These are phyloP conservation scores for Picochlorum sp. DNA, from an alignment of 139 green algal genomes.

Conservation along the genomic window DNA sequence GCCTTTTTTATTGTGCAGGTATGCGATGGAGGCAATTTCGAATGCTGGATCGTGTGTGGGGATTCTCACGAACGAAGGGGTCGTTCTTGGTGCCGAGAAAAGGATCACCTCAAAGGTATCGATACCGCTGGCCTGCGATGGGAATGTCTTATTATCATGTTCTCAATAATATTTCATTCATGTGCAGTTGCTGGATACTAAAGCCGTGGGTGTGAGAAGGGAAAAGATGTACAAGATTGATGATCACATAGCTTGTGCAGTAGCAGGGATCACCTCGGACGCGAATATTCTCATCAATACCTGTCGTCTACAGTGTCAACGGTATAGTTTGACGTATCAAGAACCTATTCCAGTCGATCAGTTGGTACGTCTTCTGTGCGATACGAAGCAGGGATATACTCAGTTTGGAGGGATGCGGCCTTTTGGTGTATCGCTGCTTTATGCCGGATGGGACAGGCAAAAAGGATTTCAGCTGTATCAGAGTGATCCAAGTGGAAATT, in stretches of 20 bases:
- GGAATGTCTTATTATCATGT: neutral
- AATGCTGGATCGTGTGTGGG: conserved; percentile 91
- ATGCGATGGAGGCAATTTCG: conserved; percentile 98
- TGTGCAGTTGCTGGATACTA: conserved; percentile 79
- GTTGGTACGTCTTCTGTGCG: conserved; percentile 85
- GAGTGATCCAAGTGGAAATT: conserved; percentile 93
- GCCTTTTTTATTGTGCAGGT: conserved; percentile 42
- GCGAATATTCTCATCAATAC: conserved; percentile 98
- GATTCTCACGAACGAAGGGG: conserved; percentile 79
- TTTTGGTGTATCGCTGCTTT: conserved; percentile 96
- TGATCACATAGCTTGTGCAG: conserved; percentile 88
- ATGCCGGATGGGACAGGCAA: conserved; percentile 92
- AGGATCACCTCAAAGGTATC: conserved; percentile 96
- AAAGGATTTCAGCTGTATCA: conserved; percentile 97
- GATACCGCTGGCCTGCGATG: neutral
- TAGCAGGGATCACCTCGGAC: conserved; percentile 94
- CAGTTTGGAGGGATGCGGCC: conserved; percentile 94
- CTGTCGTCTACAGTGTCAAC: conserved; percentile 70
- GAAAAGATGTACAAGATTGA: conserved; percentile 99
- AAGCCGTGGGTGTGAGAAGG: conserved; percentile 71
- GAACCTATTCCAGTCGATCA: conserved; percentile 97
- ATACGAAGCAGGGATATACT: conserved; percentile 96
- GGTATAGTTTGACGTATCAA: conserved; percentile 76
- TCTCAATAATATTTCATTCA: neutral
- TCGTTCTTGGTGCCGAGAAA: conserved; percentile 96